Base-by-base conservation (phyloP, 2,329 filamentous ascomycete genomes). In the Arachnomyces sp. region DNA sequence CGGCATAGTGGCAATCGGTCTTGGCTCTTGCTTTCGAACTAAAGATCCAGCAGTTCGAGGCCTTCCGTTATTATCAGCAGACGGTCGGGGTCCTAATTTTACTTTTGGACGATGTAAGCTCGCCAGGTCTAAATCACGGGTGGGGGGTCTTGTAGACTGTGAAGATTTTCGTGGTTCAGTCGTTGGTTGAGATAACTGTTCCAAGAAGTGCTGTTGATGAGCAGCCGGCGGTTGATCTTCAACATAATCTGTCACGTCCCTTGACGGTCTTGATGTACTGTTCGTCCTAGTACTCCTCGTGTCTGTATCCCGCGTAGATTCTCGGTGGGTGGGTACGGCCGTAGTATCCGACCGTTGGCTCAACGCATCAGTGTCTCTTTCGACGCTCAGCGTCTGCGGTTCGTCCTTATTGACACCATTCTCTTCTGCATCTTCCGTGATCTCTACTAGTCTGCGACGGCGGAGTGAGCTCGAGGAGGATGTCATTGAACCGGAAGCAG, bases 361-460 rank as follows among this genome's bases (percentile, higher is more conserved):
- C 14, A 43, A 50, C 18, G 46, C 36, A 30, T 25, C 21, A 9
- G 21, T 25, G 9, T 25, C 55, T 58, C 31, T 49, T 52, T 31
- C 52, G 51, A 14, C 45, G 47, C 31, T 40, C 49, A 35, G 45
- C 12, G 48, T 42, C 43, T 56, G 58, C 5, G 53, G 47, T 29
- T 52, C 75, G 65, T 54, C 74, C 69, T 74, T 62, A 2, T 74
- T 79, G 53, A 80, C 72, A 40, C 77, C 69, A 53, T 80, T 82
- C 54, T 94, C 88, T 56, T 93, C 87, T 39, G 83, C 85, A 66
- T 92, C 86, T 65, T 96, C 92, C n/a, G 84, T 81, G 59, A 96
- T 95, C 66, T 94, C 90, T 67, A 90, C 83, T 52, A 96, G 69
- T 50, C 86, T 81, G 53, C 82, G 78, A 55, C 81, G 75, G 44